phyloP scores from a whole-genome alignment of 2,329 filamentous ascomycete genomes.

The Gremmenia infestans region DNA sequence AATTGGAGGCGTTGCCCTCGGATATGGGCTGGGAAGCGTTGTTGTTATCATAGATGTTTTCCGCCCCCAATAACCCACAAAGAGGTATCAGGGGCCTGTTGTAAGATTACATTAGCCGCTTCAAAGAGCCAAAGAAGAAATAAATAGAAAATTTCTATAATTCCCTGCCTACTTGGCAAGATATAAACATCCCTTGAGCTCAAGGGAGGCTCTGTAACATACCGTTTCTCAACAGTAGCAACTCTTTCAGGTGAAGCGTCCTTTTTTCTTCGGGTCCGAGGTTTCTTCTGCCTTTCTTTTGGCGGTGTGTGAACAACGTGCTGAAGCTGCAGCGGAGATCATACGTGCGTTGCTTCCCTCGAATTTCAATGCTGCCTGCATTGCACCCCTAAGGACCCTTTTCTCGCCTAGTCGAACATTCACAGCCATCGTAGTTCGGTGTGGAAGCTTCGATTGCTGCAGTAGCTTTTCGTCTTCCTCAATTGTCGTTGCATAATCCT shows the following conservation, averaged over 20 bases:
- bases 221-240: conserved; percentile 2
- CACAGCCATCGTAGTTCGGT: conserved; percentile 46
- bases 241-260: conserved; percentile 14
- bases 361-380: conserved; percentile 33
- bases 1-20: conserved; percentile 28
- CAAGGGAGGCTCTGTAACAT: conserved; percentile 10
- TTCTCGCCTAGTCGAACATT: conserved; percentile 63
- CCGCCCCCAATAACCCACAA: conserved; percentile 6
- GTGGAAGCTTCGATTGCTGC: conserved; percentile 26
- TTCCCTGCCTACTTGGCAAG: conserved; percentile 1
- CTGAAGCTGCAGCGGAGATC: conserved; percentile 16
- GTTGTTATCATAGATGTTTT: conserved; percentile 21
- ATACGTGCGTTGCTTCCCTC: conserved; percentile 30
- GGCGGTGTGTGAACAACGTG: conserved; percentile 1
- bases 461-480: conserved; percentile 43
- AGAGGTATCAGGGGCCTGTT: conserved; percentile 22
- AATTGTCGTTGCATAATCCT: conserved; percentile 50
- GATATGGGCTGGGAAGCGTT: conserved; percentile 25
- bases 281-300: conserved; percentile 21
- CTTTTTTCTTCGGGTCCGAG: conserved; percentile 18
- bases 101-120: conserved; percentile 25
- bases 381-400: conserved; percentile 46
- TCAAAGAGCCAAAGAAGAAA: conserved; percentile 18
- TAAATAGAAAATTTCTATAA: conserved; percentile 8
- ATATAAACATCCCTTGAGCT: neutral